Percentiles rank a stretch among this genome's conserved stretches.
Conservation (phyloP, 805 yeast species). For the Metahyphopichia silvanorum region DNA sequence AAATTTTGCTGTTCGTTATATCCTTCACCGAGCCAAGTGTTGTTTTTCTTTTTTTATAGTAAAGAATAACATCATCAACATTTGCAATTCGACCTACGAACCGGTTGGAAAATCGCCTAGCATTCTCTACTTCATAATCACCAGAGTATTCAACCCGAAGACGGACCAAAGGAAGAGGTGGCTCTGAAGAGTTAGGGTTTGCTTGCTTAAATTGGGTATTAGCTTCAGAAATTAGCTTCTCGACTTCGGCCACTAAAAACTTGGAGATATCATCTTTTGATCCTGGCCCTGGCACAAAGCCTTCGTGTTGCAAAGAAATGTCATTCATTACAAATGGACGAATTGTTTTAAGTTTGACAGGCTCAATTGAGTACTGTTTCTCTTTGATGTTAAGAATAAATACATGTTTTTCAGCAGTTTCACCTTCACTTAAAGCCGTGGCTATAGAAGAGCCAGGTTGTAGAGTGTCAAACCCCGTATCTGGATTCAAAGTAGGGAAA, state of each 20-base stretch:
- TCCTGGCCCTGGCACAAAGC: slow-evolving; percentile 57
- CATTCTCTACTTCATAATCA: slow-evolving; percentile 88
- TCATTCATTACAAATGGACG: slow-evolving; percentile 81
- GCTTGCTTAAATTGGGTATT: slow-evolving; percentile 42
- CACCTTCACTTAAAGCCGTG: slow-evolving; percentile 84
- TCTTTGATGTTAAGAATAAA: slow-evolving; percentile 68
- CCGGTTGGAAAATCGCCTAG: slow-evolving; percentile 81
- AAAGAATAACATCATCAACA: slow-evolving; percentile 77
- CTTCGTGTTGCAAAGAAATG: slow-evolving; percentile 49
- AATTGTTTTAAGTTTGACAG: slow-evolving; percentile 63
- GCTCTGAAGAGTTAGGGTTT: slow-evolving; percentile 18
- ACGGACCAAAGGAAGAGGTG: slow-evolving; percentile 81
- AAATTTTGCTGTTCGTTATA: slow-evolving; percentile 10
- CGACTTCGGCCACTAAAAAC: slow-evolving; percentile 63
- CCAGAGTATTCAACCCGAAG: slow-evolving; percentile 86
- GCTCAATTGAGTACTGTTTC: slow-evolving; percentile 51
- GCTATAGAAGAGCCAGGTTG: slow-evolving; percentile 96
- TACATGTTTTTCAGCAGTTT: slow-evolving; percentile 69
- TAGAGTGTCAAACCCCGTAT: slow-evolving; percentile 68
- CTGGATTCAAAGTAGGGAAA: slow-evolving; percentile 56
- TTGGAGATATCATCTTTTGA: slow-evolving; percentile 58
- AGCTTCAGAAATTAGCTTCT: slow-evolving; percentile 61
- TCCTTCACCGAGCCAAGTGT: background rate
- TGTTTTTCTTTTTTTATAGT: slow-evolving; percentile 47
- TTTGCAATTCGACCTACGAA: slow-evolving; percentile 92